phyloP scores from a whole-genome alignment of 306 rosid species.

The Prunus mume region DNA sequence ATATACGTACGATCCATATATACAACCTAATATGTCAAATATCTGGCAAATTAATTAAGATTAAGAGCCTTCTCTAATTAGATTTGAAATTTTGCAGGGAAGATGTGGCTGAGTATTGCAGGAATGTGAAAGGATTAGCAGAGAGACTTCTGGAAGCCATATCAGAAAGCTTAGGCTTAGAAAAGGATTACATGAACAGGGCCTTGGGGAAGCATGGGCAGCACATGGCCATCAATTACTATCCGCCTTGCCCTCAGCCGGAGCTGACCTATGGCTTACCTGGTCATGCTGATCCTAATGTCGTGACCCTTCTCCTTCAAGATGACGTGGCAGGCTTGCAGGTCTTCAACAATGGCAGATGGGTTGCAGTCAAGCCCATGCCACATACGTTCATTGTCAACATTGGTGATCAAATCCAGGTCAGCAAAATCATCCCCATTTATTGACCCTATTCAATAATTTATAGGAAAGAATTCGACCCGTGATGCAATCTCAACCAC shows the following conservation, averaged over 20 bases:
- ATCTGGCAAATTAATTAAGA: background rate
- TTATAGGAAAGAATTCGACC: too few species aligned
- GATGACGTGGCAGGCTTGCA: slow-evolving; percentile 35
- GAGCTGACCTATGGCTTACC: slow-evolving; percentile 32
- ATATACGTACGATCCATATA: too few species aligned
- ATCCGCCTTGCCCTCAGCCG: slow-evolving; percentile 28
- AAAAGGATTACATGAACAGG: slow-evolving; percentile 16
- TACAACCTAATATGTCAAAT: too few species aligned
- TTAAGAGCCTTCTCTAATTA: background rate
- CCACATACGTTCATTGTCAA: slow-evolving; percentile 25
- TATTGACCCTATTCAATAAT: too few species aligned
- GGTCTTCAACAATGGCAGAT: slow-evolving; percentile 18
- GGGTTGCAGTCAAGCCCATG: slow-evolving; percentile 29
- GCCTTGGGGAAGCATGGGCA: slow-evolving; percentile 31
- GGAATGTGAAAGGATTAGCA: slow-evolving; percentile 12
- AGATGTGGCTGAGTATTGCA: slow-evolving; percentile 18
- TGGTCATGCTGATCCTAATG: slow-evolving; percentile 26
- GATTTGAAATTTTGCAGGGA: background rate
- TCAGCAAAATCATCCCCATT: background rate
- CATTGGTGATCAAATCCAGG: slow-evolving; percentile 34
- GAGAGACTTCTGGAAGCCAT: slow-evolving; percentile 16
- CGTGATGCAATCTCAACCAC: too few species aligned
- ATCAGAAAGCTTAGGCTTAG: slow-evolving; percentile 33
- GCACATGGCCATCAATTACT: slow-evolving; percentile 34
- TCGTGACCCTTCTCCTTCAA: slow-evolving; percentile 30